phyloP scores from a whole-genome alignment of 2,329 filamentous ascomycete genomes.

The Aspergillus amoenus region DNA sequence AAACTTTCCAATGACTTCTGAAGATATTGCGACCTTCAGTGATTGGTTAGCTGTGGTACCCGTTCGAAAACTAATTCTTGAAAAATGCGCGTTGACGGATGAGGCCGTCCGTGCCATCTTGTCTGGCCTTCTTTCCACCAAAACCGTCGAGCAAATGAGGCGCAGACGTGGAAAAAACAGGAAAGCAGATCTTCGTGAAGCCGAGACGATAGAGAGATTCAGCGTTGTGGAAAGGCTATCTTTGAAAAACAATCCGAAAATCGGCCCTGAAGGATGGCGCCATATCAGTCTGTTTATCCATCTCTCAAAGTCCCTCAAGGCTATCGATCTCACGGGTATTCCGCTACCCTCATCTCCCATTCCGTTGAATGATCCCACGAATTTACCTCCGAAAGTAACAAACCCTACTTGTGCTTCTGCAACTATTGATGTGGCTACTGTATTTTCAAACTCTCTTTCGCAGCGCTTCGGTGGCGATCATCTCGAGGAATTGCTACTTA shows the following conservation, averaged over 20 bases:
- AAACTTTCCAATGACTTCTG: slow-evolving; percentile 77
- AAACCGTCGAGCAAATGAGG: slow-evolving; percentile 60
- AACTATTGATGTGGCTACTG: slow-evolving; percentile 56
- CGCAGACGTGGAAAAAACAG: slow-evolving; percentile 46
- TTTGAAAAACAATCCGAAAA: slow-evolving; percentile 83
- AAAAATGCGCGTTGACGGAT: slow-evolving; percentile 83
- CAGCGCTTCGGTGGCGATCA: slow-evolving; percentile 73
- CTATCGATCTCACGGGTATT: slow-evolving; percentile 81
- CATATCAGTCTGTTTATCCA: slow-evolving; percentile 87
- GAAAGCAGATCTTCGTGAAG: slow-evolving; percentile 34
- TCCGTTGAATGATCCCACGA: slow-evolving; percentile 24
- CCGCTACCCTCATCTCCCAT: slow-evolving; percentile 62
- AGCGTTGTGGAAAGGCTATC: slow-evolving; percentile 84
- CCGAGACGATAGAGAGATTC: slow-evolving; percentile 35
- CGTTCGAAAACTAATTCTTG: slow-evolving; percentile 78
- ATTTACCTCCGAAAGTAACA: slow-evolving; percentile 13
- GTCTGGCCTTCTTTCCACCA: slow-evolving; percentile 79
- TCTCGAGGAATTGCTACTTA: slow-evolving; percentile 80
- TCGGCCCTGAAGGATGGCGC: slow-evolving; percentile 85
- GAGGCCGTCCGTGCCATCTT: slow-evolving; percentile 84
- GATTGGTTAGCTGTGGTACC: slow-evolving; percentile 95
- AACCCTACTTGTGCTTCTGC: slow-evolving; percentile 21
- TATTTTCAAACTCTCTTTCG: slow-evolving; percentile 73
- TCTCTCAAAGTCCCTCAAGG: slow-evolving; percentile 82
- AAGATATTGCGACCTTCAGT: slow-evolving; percentile 81